A percentile compares a stretch with the other conserved stretches of the same genome.
phyloP scores from a whole-genome alignment of 176 grass and related monocot species.

The Luzula sylvatica region DNA sequence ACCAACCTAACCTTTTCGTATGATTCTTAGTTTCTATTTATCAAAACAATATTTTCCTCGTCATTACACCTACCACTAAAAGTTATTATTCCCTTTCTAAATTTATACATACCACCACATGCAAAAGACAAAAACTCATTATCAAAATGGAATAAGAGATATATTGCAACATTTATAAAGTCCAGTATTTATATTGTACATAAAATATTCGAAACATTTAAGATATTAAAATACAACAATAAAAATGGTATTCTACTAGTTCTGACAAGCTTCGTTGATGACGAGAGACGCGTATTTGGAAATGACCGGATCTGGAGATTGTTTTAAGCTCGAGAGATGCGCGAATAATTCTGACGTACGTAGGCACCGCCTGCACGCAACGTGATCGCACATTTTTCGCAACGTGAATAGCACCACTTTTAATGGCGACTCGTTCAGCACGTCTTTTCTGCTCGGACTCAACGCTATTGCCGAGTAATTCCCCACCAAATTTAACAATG shows the following conservation, averaged over 20 bases:
- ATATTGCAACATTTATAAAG: too few relatives aligned
- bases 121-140: too few relatives aligned
- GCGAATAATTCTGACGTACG: constrained; percentile 63
- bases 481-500: constrained; percentile 62
- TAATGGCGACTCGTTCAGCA: constrained; percentile 64
- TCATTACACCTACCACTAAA: too few relatives aligned
- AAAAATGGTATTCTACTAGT: constrained; percentile 3
- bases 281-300: constrained; percentile 56
- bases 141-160: too few relatives aligned
- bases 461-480: constrained; percentile 54
- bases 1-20: constrained; percentile 5
- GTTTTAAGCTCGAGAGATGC: constrained; percentile 48
- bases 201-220: too few relatives aligned
- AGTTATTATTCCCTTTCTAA: too few relatives aligned
- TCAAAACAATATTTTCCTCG: too few relatives aligned
- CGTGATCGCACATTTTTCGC: constrained; percentile 83
- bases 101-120: too few relatives aligned
- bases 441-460: constrained; percentile 63
- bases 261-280: constrained; percentile 33
- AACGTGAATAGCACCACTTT: constrained; percentile 76
- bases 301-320: constrained; percentile 56
- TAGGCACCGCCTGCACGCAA: constrained; percentile 58
- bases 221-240: too few relatives aligned
- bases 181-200: too few relatives aligned
- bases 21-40: too few relatives aligned